phyloP scores from a whole-genome alignment of 1,139 yeast genomes.

The Hemisphaericaspora subhashii region DNA sequence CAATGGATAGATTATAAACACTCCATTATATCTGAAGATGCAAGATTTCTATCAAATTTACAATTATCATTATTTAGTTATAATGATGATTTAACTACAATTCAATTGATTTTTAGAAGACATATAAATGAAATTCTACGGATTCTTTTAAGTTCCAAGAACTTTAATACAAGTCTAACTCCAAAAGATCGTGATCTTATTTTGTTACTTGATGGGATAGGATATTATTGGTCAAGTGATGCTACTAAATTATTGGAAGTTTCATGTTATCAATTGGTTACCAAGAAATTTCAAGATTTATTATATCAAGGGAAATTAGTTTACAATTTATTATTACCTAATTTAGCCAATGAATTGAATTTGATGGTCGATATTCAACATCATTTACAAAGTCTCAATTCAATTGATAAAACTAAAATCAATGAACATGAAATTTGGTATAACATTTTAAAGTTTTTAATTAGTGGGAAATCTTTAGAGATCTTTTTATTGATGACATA shows the following conservation, averaged over 20 bases:
- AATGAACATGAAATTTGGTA: constrained; percentile 47
- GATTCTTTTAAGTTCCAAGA: constrained; percentile 41
- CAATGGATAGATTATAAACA: constrained; percentile 19
- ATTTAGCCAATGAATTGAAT: constrained; percentile 42
- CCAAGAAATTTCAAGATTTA: constrained; percentile 38
- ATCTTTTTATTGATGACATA: constrained; percentile 42
- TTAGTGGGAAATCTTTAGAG: constrained; percentile 47
- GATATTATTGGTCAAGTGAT: constrained; percentile 47
- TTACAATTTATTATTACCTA: constrained; percentile 38
- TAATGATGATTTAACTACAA: constrained; percentile 50
- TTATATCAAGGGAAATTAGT: constrained; percentile 33
- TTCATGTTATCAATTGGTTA: constrained; percentile 43
- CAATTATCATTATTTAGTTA: constrained; percentile 46
- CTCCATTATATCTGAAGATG: constrained; percentile 50
- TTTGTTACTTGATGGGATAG: constrained; percentile 43
- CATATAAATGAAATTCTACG: constrained; percentile 49
- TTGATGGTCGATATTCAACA: constrained; percentile 47
- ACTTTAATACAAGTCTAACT: constrained; percentile 26
- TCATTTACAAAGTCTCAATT: constrained; percentile 40
- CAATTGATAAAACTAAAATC: constrained; percentile 18
- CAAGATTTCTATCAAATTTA: constrained; percentile 45
- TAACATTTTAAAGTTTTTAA: constrained; percentile 42
- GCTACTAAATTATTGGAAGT: constrained; percentile 42
- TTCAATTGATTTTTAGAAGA: constrained; percentile 47
- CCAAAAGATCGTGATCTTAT: constrained; percentile 21